Base-by-base conservation (phyloP, 139 green algal genomes). In the Chlorella sorokiniana region DNA sequence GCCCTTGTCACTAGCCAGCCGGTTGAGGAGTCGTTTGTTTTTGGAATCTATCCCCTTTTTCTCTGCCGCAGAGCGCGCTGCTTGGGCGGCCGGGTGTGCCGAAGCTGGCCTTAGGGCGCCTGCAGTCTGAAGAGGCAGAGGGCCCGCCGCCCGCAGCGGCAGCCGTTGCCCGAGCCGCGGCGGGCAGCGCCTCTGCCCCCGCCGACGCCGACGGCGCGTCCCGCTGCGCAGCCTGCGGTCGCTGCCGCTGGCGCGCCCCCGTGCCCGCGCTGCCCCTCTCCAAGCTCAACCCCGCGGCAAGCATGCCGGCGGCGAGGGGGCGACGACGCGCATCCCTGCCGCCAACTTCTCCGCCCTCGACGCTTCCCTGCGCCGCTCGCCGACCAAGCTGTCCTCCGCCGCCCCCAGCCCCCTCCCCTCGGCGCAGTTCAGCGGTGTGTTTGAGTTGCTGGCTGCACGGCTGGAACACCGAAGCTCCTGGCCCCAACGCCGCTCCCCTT, bases 51-150 rank as follows among this genome's bases (percentile, higher is more conserved):
- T n/a, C n/a, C n/a, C n/a, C n/a, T n/a, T n/a, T n/a, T n/a, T n/a
- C n/a, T n/a, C n/a, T n/a, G 23, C 20, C 37, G 11, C 4, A 40
- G 54, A 52, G 72, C 40, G 67, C 79, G 27, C 54, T 84, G 38
- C 42, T 44, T 16, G 65, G 78, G 18, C 78, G 78, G 0, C 78
- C 78, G 3, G 59, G 31, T 1, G 78, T 84, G 52, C 78, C 78
- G 1, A 64, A 27, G 59, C 76, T 81, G 76, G 41, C 41, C 18
- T 41, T 81, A 61, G 61, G 42, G 3, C n/a, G 9, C 61, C 42
- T 81, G 27, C 41, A 59, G 41, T 69, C 54, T 4, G 54, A 18
- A 52, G 52, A 25, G 3, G 31, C 64, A 31, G 31, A 7, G 48
- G 48, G 33, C 4, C 38, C 31, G 8, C n/a, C n/a, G n/a, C n/a